phyloP scores from a whole-genome alignment of 805 yeast genomes.

The Candida pseudofarinosa region DNA sequence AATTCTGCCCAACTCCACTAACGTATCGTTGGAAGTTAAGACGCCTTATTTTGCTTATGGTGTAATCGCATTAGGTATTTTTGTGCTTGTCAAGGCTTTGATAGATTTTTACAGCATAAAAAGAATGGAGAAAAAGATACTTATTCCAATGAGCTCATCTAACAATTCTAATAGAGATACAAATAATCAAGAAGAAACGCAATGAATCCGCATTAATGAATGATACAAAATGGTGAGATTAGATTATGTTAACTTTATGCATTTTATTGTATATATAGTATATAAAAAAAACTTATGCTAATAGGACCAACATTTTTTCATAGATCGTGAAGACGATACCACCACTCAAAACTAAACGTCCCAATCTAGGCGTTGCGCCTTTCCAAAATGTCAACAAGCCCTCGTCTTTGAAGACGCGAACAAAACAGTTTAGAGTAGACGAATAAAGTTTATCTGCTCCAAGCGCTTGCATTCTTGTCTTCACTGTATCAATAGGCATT shows the following conservation, averaged over 20 bases:
- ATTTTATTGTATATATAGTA: slow-evolving; percentile 1
- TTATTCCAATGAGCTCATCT: slow-evolving; percentile 36
- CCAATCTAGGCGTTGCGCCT: slow-evolving; percentile 96
- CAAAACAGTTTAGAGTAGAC: slow-evolving; percentile 80
- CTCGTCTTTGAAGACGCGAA: slow-evolving; percentile 74
- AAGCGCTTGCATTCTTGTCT: slow-evolving; percentile 94
- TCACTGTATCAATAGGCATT: slow-evolving; percentile 94
- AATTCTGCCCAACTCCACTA: slow-evolving; percentile 13
- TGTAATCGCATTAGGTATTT: slow-evolving; percentile 63
- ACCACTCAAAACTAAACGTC: slow-evolving; percentile 87
- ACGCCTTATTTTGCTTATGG: slow-evolving; percentile 58
- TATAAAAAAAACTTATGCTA: not conserved
- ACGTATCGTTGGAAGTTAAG: slow-evolving; percentile 6
- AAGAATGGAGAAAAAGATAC: slow-evolving; percentile 63
- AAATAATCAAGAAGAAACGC: slow-evolving; percentile 1
- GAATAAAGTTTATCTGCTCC: slow-evolving; percentile 68
- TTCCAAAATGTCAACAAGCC: slow-evolving; percentile 93
- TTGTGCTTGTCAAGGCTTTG: slow-evolving; percentile 63
- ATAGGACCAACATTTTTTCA: slow-evolving; percentile 75
- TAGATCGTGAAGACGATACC: slow-evolving; percentile 97
- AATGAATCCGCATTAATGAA: slow-evolving; percentile 1
- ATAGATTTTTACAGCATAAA: slow-evolving; percentile 72
- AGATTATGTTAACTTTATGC: slow-evolving; percentile 2
- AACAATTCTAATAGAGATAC: slow-evolving; percentile 2
- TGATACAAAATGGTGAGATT: not conserved